phyloP scores from a whole-genome alignment of 768 basidiomycete species.

The Suillus cothurnatus region DNA sequence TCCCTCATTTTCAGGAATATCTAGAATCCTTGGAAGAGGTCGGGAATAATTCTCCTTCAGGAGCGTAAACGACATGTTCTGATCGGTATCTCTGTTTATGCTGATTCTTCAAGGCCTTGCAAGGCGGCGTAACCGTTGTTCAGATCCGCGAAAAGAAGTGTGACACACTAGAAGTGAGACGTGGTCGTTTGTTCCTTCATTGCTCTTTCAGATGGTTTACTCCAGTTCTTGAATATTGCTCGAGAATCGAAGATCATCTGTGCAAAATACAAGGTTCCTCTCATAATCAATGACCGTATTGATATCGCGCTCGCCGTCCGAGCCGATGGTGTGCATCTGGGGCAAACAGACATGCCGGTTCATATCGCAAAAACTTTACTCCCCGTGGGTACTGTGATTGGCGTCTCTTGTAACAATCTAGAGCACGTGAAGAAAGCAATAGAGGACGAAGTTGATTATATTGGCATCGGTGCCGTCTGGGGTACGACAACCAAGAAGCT shows the following conservation, averaged over 20 bases:
- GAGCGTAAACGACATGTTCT: not conserved
- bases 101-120: constrained; percentile 56
- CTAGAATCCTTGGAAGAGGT: constrained; percentile 77
- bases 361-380: constrained; percentile 65
- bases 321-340: constrained; percentile 84
- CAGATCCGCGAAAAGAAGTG: constrained; percentile 86
- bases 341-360: constrained; percentile 85
- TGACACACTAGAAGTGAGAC: constrained; percentile 76
- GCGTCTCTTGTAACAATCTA: constrained; percentile 73
- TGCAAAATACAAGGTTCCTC: constrained; percentile 72
- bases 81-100: not conserved
- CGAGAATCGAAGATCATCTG: constrained; percentile 69
- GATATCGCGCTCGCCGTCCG: constrained; percentile 83
- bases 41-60: constrained; percentile 7
- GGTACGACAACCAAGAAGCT: constrained; percentile 79
- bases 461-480: constrained; percentile 88
- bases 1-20: constrained; percentile 53
- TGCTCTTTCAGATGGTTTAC: constrained; percentile 3
- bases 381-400: constrained; percentile 71
- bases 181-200: constrained; percentile 3
- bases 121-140: constrained; percentile 88
- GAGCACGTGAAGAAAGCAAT: constrained; percentile 67
- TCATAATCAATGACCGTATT: constrained; percentile 87
- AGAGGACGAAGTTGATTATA: constrained; percentile 72
- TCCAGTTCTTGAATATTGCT: constrained; percentile 79